These are phyloP conservation scores for Lentinula detonsa DNA, from an alignment of 768 basidiomycete genomes.

Conservation along the genomic window DNA sequence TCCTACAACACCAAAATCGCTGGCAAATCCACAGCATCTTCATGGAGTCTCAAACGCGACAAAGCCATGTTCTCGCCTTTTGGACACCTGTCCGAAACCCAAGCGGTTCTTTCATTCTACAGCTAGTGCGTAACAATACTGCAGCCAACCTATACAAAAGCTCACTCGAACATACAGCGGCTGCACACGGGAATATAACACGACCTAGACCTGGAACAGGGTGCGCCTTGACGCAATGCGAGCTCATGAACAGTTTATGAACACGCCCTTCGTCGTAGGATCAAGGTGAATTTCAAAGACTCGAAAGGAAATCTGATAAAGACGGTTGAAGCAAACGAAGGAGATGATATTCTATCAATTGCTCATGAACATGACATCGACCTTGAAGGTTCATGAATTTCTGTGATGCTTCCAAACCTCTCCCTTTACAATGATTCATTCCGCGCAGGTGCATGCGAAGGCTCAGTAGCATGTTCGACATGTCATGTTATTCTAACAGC, in stretches of 20 bases:
- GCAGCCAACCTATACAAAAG: neutral
- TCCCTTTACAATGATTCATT: neutral
- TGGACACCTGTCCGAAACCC: neutral
- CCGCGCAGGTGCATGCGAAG: slow-evolving; percentile 85
- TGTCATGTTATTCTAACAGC: slow-evolving; percentile 88
- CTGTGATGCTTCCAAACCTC: neutral
- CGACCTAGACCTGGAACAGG: slow-evolving; percentile 67
- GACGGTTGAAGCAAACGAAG: slow-evolving; percentile 89
- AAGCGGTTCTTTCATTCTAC: neutral
- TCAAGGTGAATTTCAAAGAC: slow-evolving; percentile 88
- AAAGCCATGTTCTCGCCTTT: neutral
- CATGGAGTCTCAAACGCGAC: neutral
- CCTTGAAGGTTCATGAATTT: slow-evolving; percentile 67
- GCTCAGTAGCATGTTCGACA: slow-evolving; percentile 94
- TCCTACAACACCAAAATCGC: neutral
- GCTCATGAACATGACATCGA: slow-evolving; percentile 97
- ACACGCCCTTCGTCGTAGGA: slow-evolving; percentile 35
- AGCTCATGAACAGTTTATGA: neutral
- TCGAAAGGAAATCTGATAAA: slow-evolving; percentile 78
- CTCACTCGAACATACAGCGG: slow-evolving; percentile 11
- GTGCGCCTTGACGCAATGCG: slow-evolving; percentile 26
- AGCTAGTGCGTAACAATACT: neutral
- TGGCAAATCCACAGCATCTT: neutral
- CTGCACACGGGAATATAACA: slow-evolving; percentile 45
- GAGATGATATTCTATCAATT: slow-evolving; percentile 85